Evolutionary conservation across 2,329 filamentous ascomycete genomes (phyloP).

Genomic region (Botryotinia convoluta): DNA sequence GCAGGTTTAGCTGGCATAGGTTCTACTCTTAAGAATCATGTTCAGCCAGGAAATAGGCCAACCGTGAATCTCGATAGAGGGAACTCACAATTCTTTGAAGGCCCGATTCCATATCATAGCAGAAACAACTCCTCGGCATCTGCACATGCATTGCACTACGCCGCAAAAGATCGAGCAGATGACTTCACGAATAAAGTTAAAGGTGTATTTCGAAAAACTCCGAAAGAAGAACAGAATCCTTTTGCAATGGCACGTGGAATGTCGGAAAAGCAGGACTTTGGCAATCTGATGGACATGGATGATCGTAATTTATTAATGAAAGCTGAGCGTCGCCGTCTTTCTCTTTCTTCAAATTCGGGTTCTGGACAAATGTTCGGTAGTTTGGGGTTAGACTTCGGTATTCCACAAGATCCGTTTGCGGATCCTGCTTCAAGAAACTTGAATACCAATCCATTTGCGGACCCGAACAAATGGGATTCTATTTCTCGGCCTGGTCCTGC

Average conservation of each 20-base stretch:
- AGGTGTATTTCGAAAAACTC: constrained; percentile 41
- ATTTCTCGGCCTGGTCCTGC: constrained; percentile 31
- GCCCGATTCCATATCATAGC: constrained; percentile 40
- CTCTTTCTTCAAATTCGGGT: constrained; percentile 24
- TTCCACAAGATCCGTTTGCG: constrained; percentile 31
- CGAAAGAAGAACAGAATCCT: constrained; percentile 41
- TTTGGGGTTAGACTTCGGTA: constrained; percentile 33
- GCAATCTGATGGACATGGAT: constrained; percentile 34
- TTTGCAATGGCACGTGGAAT: constrained; percentile 36
- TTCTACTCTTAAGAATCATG: constrained; percentile 33
- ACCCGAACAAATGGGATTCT: constrained; percentile 23
- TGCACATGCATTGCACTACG: constrained; percentile 19
- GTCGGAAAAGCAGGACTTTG: constrained; percentile 34
- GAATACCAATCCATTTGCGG: constrained; percentile 22
- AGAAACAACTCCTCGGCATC: constrained; percentile 40
- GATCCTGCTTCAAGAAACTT: constrained; percentile 25
- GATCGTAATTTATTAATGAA: constrained; percentile 33
- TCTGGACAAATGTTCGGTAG: constrained; percentile 30
- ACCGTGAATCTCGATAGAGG: constrained; percentile 52
- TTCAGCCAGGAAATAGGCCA: constrained; percentile 38
- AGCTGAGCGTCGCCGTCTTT: constrained; percentile 30
- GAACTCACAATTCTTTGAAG: constrained; percentile 50
- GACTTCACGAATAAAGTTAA: constrained; percentile 43
- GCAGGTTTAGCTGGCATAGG: constrained; percentile 30
- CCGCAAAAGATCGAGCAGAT: constrained; percentile 42